Evolutionary conservation across 495 filamentous ascomycete species (phyloP).

Genomic region (Mytilinidion resinicola): DNA sequence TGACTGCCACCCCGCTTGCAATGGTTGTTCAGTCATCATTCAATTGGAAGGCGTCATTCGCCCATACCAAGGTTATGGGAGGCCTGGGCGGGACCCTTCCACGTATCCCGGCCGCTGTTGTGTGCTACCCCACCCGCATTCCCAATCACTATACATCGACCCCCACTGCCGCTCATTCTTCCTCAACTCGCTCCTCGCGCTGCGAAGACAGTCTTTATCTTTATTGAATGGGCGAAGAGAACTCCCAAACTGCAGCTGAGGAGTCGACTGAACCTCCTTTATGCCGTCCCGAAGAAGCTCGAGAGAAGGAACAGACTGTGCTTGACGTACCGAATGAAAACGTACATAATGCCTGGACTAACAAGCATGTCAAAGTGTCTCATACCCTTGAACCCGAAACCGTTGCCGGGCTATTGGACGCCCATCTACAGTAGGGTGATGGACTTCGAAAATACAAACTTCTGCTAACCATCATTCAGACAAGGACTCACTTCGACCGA

Average conservation of each 20-base stretch:
- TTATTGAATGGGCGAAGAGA: constrained; percentile 30
- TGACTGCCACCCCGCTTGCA: no score
- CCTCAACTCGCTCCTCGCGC: constrained; percentile 25
- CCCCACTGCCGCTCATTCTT: constrained; percentile 18
- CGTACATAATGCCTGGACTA: no score
- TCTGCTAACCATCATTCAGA: constrained; percentile 12
- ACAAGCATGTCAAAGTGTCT: neutral
- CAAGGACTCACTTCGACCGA: constrained; percentile 21
- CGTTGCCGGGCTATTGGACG: constrained; percentile 21
- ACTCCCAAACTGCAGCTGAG: constrained; percentile 20
- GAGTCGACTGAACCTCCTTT: constrained; percentile 30
- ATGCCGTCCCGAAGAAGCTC: constrained; percentile 10
- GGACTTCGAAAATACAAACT: neutral
- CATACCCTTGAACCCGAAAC: constrained; percentile 24
- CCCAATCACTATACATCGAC: constrained; percentile 17
- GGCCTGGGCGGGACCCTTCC: constrained; percentile 12
- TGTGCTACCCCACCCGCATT: constrained; percentile 15
- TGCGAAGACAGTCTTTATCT: constrained; percentile 10
- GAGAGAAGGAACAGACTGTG: neutral
- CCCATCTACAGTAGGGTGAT: constrained; percentile 12
- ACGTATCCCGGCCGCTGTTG: constrained; percentile 22
- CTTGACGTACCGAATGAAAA: neutral
- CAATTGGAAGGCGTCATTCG: constrained; percentile 7
- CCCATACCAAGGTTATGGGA: constrained; percentile 18
- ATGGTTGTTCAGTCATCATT: no score